Evolutionary conservation across 768 basidiomycete genomes (phyloP), one percentile per base, ranked within the genome.

Genomic region (Mycena sanguinolenta): DNA sequence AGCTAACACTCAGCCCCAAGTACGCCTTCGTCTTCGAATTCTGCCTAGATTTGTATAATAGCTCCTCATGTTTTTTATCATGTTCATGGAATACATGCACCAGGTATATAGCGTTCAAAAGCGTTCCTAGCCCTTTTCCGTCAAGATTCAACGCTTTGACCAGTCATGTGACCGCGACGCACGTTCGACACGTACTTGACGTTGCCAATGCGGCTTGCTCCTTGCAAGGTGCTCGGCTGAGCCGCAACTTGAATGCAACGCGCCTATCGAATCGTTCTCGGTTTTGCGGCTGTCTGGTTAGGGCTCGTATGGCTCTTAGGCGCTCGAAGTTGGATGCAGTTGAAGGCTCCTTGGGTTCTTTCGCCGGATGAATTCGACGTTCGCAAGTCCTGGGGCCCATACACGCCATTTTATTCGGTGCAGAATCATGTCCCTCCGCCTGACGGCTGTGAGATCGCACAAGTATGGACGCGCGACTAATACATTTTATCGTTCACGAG

Each of bases 321-420:
- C 27, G 30, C 46, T n/a, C 42, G 39, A 25, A 58, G 28, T 54
- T 62, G 64, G 57, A 63, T 58, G 62, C 69, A 27, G 16, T 13
- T 46, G n/a, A 70, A 34, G 34, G n/a, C 17, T 7, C 27, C 34
- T 19, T 42, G 52, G 32, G 14, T 52, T 28, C 30, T 38, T 6
- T 23, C 2, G 21, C 34, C 52, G n/a, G 52, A 32, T 10, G 39
- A 19, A 44, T 63, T 70, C 23, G 61, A 66, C 32, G 19, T 66
- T 0, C 71, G 76, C 30, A 75, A 75, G 32, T 78, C 83, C 1
- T 92, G 91, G 91, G 89, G 84, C 14, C 83, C 87, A 44, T 91
- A 91, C 73, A 85, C 90, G 32, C 92, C 92, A 0, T 92, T 86
- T 76, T 85, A 83, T 65, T 80, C 91, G 0, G 82, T 81, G 7